Conservation (phyloP, 495 filamentous ascomycete genomes). For the Astrocystis sublimbata region DNA sequence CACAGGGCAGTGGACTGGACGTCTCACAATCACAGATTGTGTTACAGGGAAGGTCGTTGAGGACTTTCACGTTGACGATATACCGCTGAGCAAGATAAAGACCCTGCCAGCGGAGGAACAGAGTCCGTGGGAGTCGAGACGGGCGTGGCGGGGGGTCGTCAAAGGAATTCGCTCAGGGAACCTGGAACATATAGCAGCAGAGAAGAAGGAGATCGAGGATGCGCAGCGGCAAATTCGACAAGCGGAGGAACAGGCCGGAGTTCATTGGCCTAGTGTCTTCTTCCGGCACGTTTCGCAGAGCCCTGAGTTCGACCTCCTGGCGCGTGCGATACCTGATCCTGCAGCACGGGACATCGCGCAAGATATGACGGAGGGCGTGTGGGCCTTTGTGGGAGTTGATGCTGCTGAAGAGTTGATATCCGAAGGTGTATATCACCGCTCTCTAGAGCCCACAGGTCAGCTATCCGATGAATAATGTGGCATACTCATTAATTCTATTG, state of each 20-base stretch:
- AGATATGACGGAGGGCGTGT: slow-evolving; percentile 40
- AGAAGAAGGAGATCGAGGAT: slow-evolving; percentile 44
- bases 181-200: slow-evolving; percentile 35
- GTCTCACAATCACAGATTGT: slow-evolving; percentile 38
- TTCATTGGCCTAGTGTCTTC: slow-evolving; percentile 61
- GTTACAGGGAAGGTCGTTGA: slow-evolving; percentile 30
- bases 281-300: slow-evolving; percentile 28
- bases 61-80: slow-evolving; percentile 33
- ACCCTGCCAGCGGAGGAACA: slow-evolving; percentile 34
- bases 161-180: slow-evolving; percentile 35
- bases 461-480: background rate
- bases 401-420: slow-evolving; percentile 19
- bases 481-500: background rate
- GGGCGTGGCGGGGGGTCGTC: slow-evolving; percentile 43
- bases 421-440: slow-evolving; percentile 30
- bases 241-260: slow-evolving; percentile 56
- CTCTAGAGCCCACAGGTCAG: slow-evolving; percentile 32
- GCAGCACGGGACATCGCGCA: slow-evolving; percentile 47
- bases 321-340: slow-evolving; percentile 15
- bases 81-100: slow-evolving; percentile 24
- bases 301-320: slow-evolving; percentile 16
- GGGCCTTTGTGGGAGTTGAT: slow-evolving; percentile 20
- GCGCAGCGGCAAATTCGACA: slow-evolving; percentile 60
- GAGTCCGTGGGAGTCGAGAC: slow-evolving; percentile 46
- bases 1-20: slow-evolving; percentile 43